A percentile compares a stretch with the other conserved stretches of the same genome.
Conservation (phyloP, 306 rosid species). For the Citrullus amarus region DNA sequence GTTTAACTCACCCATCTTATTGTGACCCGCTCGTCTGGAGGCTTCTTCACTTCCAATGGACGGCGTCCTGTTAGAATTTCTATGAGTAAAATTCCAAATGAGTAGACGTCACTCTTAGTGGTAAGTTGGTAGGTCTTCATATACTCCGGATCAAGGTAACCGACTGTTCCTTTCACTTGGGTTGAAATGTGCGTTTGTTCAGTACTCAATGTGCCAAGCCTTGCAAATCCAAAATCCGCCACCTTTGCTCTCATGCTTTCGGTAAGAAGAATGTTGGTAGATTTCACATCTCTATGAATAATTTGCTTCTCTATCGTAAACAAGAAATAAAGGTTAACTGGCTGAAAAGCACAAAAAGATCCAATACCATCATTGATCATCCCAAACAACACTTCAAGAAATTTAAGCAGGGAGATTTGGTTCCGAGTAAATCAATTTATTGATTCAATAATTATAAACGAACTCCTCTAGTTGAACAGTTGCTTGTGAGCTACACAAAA, state of each 20-base stretch:
- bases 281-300: constrained; percentile 93
- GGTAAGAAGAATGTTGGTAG: constrained; percentile 96
- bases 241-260: constrained; percentile 96
- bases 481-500: background rate
- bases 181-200: constrained; percentile 88
- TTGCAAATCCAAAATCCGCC: constrained; percentile 97
- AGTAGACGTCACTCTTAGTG: constrained; percentile 87
- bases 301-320: constrained; percentile 67
- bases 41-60: constrained; percentile 72
- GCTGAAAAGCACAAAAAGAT: constrained; percentile 12
- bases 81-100: constrained; percentile 78
- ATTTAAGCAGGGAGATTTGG: background rate
- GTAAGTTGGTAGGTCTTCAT: constrained; percentile 96
- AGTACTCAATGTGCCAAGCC: constrained; percentile 58
- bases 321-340: constrained; percentile 12
- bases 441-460: background rate
- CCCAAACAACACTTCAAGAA: background rate
- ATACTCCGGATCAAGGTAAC: constrained; percentile 94
- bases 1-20: constrained; percentile 72
- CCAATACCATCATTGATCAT: background rate
- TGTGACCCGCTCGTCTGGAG: constrained; percentile 67
- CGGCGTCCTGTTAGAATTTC: constrained; percentile 87
- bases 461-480: background rate
- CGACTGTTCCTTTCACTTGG: constrained; percentile 99
- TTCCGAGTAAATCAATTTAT: background rate